Evolutionary conservation across 1,284 basidiomycete species (phyloP).

Genomic region (Apiotrichum veenhuisii): DNA sequence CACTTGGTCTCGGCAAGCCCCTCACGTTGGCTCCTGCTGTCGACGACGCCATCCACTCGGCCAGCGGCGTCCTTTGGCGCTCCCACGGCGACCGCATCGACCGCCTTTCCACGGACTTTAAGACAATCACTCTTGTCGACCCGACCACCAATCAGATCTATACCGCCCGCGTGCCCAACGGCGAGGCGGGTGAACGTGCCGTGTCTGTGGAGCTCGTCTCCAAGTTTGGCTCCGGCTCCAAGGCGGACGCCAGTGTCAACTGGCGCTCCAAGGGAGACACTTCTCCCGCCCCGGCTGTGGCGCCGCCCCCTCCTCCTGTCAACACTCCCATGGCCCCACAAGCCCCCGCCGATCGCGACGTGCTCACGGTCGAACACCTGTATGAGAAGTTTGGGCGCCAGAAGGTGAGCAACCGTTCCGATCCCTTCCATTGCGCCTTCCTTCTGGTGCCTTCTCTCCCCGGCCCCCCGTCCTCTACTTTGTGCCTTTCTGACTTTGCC

Average conservation of each 20-base stretch:
- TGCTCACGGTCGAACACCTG: slow-evolving; percentile 40
- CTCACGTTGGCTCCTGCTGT: slow-evolving; percentile 1
- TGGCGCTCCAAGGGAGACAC: slow-evolving; percentile 27
- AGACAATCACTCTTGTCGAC: slow-evolving; percentile 13
- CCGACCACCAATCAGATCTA: slow-evolving; percentile 16
- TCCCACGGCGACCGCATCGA: not conserved
- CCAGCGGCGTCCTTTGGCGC: slow-evolving; percentile 6
- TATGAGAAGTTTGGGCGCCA: slow-evolving; percentile 33
- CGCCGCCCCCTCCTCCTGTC: slow-evolving; percentile 1
- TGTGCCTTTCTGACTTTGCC: too few relatives aligned
- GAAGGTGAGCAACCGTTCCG: slow-evolving; percentile 6
- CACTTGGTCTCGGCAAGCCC: slow-evolving; percentile 18
- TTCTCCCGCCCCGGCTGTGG: not conserved
- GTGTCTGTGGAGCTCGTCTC: not conserved
- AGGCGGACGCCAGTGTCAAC: slow-evolving; percentile 41
- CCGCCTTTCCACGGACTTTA: not conserved
- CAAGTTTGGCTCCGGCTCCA: slow-evolving; percentile 20
- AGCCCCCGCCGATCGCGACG: not conserved
- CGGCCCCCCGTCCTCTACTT: too few relatives aligned
- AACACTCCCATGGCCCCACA: not conserved
- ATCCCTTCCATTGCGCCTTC: too few relatives aligned
- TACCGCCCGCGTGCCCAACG: slow-evolving; percentile 12
- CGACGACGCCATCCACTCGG: slow-evolving; percentile 16
- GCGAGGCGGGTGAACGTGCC: not conserved
- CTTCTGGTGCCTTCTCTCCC: too few relatives aligned